Evolutionary conservation across 1,284 basidiomycete genomes (phyloP), one percentile per base, ranked within the genome.

Genomic region (Taiwanofungus camphoratus): DNA sequence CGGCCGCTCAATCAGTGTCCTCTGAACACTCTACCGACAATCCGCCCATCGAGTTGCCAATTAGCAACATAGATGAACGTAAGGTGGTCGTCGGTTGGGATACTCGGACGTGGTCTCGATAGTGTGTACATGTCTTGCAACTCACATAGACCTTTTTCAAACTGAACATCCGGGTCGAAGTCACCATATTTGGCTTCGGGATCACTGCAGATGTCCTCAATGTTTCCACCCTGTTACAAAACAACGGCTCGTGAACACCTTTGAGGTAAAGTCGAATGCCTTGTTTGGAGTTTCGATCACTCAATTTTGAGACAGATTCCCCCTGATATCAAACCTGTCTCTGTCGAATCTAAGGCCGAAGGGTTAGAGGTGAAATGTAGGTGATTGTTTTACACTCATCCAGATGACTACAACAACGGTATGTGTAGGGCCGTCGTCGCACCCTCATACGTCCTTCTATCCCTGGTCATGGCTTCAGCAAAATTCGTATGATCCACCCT

Each of bases 201-300:
- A 91, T 59, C 94, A 98, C 58, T 99, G 95, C 59, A 77, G 93
- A 24, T 97, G 93, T 63, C 64, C 85, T 0, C 66, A 79, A 38
- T 97, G 93, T 64, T 95, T 89, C 59, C 95, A 98, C 64, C 70
- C 84, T 0, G 64, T 82, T 46, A 98, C 95, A 7, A 95, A 92
- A 60, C 95, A 98, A 63, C 76, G 95, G 8, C 65, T 97, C 9
- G 70, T 93, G 38, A 83, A 92, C 56, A 92, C 94, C 0, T 90
- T 86, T 49, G 79, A 87, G 47, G 92, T 87, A 51, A 27, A 73
- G 56, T 20, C 26, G 23, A 36, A 35, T 5, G 27, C n/a, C n/a
- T 6, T 5, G 2, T 8, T 30, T 4, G 6, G 2, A 6, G 4
- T 20, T 6, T 29, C 16, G 6, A 13, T 24, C 12, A 22, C 8